These are phyloP conservation scores for Gyromitra esculenta DNA, from an alignment of 2,329 filamentous ascomycete genomes.

Conservation along the genomic window DNA sequence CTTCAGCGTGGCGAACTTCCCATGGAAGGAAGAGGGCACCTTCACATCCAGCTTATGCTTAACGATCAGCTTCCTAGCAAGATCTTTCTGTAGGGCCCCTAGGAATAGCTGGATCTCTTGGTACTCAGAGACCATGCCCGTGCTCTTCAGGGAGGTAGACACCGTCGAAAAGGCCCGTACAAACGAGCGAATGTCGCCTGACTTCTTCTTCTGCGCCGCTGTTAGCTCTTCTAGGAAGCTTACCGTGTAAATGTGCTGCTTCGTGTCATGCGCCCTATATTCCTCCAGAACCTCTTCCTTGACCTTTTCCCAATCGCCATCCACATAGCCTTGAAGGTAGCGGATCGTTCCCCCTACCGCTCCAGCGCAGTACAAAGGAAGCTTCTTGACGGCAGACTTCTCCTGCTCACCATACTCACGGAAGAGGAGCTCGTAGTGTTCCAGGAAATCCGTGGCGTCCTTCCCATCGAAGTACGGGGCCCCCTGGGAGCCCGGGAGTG, in stretches of 20 bases:
- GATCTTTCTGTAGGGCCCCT: not conserved
- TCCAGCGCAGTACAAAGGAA: not conserved
- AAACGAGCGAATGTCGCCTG: not conserved
- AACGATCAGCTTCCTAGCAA: not conserved
- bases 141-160: not conserved
- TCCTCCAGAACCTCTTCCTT: not conserved
- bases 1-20: not conserved
- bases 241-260: not conserved
- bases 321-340: not conserved
- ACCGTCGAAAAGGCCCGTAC: not conserved
- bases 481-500: not conserved
- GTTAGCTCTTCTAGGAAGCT: not conserved
- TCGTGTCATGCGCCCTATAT: not conserved
- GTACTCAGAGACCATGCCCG: not conserved
- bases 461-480: not conserved
- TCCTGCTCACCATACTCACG: not conserved
- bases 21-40: not conserved
- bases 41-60: not conserved
- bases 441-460: not conserved
- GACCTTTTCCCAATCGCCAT: not conserved
- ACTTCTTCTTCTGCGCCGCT: not conserved
- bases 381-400: not conserved
- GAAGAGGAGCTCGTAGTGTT: not conserved
- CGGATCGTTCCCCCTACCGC: not conserved
- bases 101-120: not conserved